These are phyloP conservation scores for Penicillium sp. DNA, from an alignment of 2,329 filamentous ascomycete genomes.

Conservation along the genomic window DNA sequence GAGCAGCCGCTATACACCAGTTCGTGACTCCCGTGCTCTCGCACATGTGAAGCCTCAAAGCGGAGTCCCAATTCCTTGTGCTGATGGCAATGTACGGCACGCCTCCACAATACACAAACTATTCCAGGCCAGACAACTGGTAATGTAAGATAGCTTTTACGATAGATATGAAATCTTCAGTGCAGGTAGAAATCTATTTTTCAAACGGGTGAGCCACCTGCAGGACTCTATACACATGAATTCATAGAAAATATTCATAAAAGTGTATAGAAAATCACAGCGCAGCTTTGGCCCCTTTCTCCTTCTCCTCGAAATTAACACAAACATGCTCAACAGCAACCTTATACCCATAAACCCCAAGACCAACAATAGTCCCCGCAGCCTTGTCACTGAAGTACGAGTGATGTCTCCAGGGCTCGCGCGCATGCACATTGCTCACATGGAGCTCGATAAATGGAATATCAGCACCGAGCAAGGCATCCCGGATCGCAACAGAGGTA, in stretches of 20 bases:
- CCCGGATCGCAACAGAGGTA: conserved; percentile 71
- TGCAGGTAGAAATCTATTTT: background rate
- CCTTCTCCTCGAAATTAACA: conserved; percentile 36
- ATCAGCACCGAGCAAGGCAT: conserved; percentile 65
- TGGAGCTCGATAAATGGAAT: conserved; percentile 79
- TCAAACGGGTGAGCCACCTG: background rate
- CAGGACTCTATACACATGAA: background rate
- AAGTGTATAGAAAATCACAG: conserved; percentile 6
- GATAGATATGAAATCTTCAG: background rate
- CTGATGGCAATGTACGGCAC: background rate
- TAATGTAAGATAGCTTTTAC: background rate
- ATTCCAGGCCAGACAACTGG: background rate
- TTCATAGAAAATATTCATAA: background rate
- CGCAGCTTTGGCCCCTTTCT: conserved; percentile 25
- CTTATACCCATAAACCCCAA: conserved; percentile 62
- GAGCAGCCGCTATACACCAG: background rate
- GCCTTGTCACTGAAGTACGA: conserved; percentile 76
- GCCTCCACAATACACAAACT: too few species aligned
- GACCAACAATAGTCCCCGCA: conserved; percentile 66
- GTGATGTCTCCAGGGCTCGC: conserved; percentile 66
- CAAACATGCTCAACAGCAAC: conserved; percentile 56
- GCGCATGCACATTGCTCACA: conserved; percentile 68
- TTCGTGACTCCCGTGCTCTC: background rate
- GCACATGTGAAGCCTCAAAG: background rate
- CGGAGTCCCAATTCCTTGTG: background rate